Base-by-base conservation (phyloP, 805 yeast genomes). In the Candida andamanensis region DNA sequence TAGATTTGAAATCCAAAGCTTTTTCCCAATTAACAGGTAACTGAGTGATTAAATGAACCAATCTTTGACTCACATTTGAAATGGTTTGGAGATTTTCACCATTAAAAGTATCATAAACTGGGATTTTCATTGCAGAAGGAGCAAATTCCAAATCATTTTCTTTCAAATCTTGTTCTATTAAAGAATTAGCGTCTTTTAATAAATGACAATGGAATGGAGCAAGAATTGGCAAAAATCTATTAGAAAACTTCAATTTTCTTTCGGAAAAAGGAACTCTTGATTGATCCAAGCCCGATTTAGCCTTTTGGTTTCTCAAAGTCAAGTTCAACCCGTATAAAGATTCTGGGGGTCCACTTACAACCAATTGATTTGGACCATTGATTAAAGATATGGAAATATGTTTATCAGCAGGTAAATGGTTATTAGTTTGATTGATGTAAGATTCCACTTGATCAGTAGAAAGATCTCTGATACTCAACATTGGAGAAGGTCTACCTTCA, bases 291-390 rank as follows among this genome's bases (percentile, higher is more conserved):
- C 97, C 97, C 28, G 92, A 69, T 28, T 95, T 84, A 30, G 97
- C 97, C 67, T 92, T 92, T 38, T 86, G 86, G 66, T 85, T 85
- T 72, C 98, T 80, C 59, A 92, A 72, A 40, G 90, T 75, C 53
- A 92, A 73, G 64, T 89, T 89, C 51, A 92, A 75, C 71, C 99
- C 99, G 51, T 90, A 92, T 41, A 92, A 70, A 3, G 97, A 87
- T 72, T 89, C 95, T 36, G 99, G 97, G 29, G 97, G 98, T 59
- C 99, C 99, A 15, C 95, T 77, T 29, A 90, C 87, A 36, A 92
- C 98, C 66, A 87, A 73, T 62, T 87, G 85, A 67, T 95, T 78
- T 29, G 95, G 95, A 59, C 98, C 98, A 56, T 92, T 92, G 48
- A 89, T 73, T 57, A 92, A 76, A 26, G 97, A 87, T 44, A 92